Evolutionary conservation across 2,329 filamentous ascomycete genomes (phyloP).

Genomic region (Camillea tinctor): DNA sequence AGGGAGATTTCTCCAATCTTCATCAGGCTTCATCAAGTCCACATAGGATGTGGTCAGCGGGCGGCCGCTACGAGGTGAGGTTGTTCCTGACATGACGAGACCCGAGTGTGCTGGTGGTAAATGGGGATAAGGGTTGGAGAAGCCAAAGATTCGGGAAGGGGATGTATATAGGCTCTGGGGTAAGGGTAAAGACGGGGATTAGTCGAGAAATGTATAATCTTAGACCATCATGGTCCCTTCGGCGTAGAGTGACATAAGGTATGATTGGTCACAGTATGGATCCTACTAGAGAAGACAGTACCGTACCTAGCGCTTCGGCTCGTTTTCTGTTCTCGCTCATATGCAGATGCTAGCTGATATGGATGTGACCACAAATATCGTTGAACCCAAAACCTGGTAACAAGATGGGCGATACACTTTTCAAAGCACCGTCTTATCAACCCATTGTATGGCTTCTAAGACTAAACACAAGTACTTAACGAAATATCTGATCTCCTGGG

Average conservation of each 20-base stretch:
- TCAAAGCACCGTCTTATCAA: conserved; percentile 16
- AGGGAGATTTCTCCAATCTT: conserved; percentile 35
- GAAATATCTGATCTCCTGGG: conserved; percentile 27
- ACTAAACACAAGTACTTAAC: conserved; percentile 21
- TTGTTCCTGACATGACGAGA: conserved; percentile 27
- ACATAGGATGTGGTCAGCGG: conserved; percentile 34
- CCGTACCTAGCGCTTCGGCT: conserved; percentile 21
- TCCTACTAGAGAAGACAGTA: conserved; percentile 22
- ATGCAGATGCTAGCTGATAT: conserved; percentile 13
- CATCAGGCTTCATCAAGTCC: conserved; percentile 35
- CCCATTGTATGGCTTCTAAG: conserved; percentile 15
- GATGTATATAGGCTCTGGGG: neutral
- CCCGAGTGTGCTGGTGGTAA: neutral
- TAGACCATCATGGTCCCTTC: conserved; percentile 9
- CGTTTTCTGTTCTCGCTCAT: conserved; percentile 20
- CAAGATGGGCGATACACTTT: conserved; percentile 15
- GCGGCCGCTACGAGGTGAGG: conserved; percentile 32
- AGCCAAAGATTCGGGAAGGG: conserved; percentile 9
- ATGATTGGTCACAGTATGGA: conserved; percentile 18
- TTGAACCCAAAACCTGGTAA: conserved; percentile 22
- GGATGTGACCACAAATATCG: conserved; percentile 20
- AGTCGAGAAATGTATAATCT: conserved; percentile 9
- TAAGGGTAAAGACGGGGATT: conserved; percentile 12
- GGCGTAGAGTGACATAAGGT: conserved; percentile 9
- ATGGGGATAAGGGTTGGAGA: conserved; percentile 15